Base-by-base conservation (phyloP, 148 eudicot species). In the Amaranthus hypochondriacus region DNA sequence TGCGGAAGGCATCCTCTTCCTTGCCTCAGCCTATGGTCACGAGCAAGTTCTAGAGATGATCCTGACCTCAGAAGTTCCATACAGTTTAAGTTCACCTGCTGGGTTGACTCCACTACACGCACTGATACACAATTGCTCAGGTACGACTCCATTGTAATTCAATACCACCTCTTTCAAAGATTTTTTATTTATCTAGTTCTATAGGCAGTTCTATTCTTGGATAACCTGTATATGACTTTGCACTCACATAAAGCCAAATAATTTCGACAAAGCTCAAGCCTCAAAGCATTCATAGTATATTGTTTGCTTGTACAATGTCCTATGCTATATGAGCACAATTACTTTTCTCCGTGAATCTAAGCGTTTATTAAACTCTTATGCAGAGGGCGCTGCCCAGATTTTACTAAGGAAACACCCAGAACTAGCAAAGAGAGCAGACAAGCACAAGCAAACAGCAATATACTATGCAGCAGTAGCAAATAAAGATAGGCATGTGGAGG, bases 401-500 rank as follows among this genome's bases (percentile, higher is more conserved):
- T 52, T 81, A 66, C 79, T 84, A 13, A 56, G 67, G 46, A 84
- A 82, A 75, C 84, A 81, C 39, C 85, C 87, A 13, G 77, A 82
- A 69, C 76, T 82, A 46, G 73, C 81, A 21, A 77, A 65, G 67
- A 76, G 11, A 46, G 81, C 76, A 67, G 87, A 84, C 69, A 67
- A 44, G 12, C 72, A 64, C 57, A 84, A 78, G 74, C 78, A 72
- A 78, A 84, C 77, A 57, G 81, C 87, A 48, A 73, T 81, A 42
- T 74, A 70, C 83, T 82, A 78, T n/a, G 87, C 87, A 68, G 85
- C 87, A 77, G 78, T 79, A 63, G 78, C 81, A 58, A 76, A 79
- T 28, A 83, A 79, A 72, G 75, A 70, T 0, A 66, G 70, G 48
- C 82, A 74, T 68, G 80, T 81, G 3, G 79, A 79, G 61, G 71